Base-by-base conservation (phyloP, 345 rosid genomes). In the Murraya paniculata region DNA sequence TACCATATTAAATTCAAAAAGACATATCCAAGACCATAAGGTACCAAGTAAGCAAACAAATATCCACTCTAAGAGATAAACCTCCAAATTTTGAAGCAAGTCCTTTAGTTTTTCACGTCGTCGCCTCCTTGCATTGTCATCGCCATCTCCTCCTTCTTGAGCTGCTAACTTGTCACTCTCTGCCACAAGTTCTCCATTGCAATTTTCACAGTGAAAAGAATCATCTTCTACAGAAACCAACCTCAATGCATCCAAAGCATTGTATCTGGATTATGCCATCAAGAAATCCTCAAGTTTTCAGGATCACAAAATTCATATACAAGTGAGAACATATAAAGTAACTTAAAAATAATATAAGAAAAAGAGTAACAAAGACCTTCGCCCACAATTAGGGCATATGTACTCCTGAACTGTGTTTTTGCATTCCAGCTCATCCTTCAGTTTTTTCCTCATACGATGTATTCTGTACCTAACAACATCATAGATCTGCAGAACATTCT, bases 361-460 rank as follows among this genome's bases (percentile, higher is more conserved):
- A 74, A 69, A 41, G 58, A 7, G 81, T 36, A 35, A 79, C 70
- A 70, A 76, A 78, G 73, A 94, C 99, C 97, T 92, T 77, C 88
- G 88, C 69, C 81, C 83, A 88, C 99, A 94, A 82, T 88, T 90
- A 65, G 99, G 98, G 71, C 99, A 96, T 58, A 88, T 82, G 84
- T 96, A 96, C 81, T 91, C 94, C 83, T 94, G 98, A 80, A 96
- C 86, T 35, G 99, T 89, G 82, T 94, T 89, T 85, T 90, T 96
- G 87, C 91, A 85, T 59, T 96, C 97, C 81, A 92, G 79, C 78
- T 96, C 96, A 78, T 94, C 98, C 87, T 89, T 92, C 65, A 94
- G 80, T 73, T 82, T 94, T 81, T 91, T 96, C 90, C 82, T 90
- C 87, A 92, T 84, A 7, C 91, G 87, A 68, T 94, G 90, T 83